Evolutionary conservation across 176 grass and related monocot genomes (phyloP).

Genomic region (Triticum turgidum): DNA sequence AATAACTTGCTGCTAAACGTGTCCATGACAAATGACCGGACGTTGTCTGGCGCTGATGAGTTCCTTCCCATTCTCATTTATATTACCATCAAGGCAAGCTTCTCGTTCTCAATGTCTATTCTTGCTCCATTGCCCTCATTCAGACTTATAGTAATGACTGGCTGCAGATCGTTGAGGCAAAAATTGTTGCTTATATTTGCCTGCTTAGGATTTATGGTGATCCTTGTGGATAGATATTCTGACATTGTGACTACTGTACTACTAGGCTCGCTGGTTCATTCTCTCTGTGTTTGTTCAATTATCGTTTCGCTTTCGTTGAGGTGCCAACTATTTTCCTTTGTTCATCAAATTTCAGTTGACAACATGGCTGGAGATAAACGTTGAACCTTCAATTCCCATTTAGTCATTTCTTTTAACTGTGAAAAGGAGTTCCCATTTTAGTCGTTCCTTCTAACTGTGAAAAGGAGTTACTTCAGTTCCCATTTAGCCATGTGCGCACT

Average conservation of each 20-base stretch:
- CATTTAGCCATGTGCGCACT: background rate
- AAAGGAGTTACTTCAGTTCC: background rate
- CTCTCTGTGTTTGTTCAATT: background rate
- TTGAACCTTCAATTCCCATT: background rate
- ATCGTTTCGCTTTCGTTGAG: background rate
- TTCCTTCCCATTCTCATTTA: slow-evolving; percentile 97
- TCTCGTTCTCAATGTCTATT: slow-evolving; percentile 26
- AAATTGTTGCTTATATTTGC: background rate
- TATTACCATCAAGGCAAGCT: slow-evolving; percentile 87
- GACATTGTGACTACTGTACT: background rate
- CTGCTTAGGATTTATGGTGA: background rate
- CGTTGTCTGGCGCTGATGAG: slow-evolving; percentile 80
- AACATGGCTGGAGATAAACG: background rate
- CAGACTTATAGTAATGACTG: background rate
- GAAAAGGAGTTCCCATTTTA: background rate
- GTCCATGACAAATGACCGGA: slow-evolving; percentile 69
- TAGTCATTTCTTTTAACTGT: too few relatives aligned
- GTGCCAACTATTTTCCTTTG: background rate
- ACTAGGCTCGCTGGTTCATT: background rate
- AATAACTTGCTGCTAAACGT: slow-evolving; percentile 87
- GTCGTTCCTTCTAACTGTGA: too few relatives aligned
- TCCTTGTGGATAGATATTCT: background rate
- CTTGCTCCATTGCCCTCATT: background rate
- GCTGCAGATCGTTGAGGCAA: background rate
- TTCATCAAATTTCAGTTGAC: background rate